Conservation (phyloP, 768 basidiomycete species). For the Russula sp. region DNA sequence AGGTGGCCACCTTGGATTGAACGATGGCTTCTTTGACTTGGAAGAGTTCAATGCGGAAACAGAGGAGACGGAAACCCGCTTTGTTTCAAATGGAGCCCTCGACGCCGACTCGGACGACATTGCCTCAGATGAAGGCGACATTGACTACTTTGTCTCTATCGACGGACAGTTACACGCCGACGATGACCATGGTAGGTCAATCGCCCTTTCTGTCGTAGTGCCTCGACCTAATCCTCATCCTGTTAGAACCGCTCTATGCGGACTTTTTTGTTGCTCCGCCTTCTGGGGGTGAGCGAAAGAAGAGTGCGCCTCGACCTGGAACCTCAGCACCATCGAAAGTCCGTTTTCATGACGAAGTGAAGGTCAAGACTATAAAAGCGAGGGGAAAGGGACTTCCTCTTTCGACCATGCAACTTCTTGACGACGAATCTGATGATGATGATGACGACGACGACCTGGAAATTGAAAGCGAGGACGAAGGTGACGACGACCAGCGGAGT, state of each 20-base stretch:
- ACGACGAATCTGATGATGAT: too few species aligned
- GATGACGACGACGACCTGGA: conserved; percentile 29
- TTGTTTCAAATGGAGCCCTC: conserved; percentile 53
- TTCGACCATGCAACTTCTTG: conserved; percentile 34
- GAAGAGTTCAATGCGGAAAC: conserved; percentile 82
- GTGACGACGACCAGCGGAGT: conserved; percentile 17
- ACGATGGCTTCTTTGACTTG: conserved; percentile 89
- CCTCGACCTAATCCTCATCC: not conserved
- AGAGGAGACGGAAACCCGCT: conserved; percentile 64
- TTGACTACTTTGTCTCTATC: conserved; percentile 65
- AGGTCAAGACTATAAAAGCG: conserved; percentile 73
- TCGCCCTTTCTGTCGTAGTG: not conserved
- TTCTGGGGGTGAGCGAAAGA: conserved; percentile 19
- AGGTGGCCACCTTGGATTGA: conserved; percentile 44
- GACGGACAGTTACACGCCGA: conserved; percentile 30
- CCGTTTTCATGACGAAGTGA: conserved; percentile 74
- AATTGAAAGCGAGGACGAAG: conserved; percentile 21
- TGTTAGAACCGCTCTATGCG: conserved; percentile 53
- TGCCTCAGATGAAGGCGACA: conserved; percentile 45
- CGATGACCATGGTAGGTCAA: not conserved
- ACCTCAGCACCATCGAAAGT: conserved; percentile 35
- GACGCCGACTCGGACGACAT: conserved; percentile 40
- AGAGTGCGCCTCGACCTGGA: conserved; percentile 22
- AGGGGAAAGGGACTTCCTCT: conserved; percentile 59
- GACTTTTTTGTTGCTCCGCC: conserved; percentile 64